Evolutionary conservation across 1,284 basidiomycete species (phyloP), one percentile per base, ranked within the genome.

Genomic region (Cutaneotrichosporon spelunceum): DNA sequence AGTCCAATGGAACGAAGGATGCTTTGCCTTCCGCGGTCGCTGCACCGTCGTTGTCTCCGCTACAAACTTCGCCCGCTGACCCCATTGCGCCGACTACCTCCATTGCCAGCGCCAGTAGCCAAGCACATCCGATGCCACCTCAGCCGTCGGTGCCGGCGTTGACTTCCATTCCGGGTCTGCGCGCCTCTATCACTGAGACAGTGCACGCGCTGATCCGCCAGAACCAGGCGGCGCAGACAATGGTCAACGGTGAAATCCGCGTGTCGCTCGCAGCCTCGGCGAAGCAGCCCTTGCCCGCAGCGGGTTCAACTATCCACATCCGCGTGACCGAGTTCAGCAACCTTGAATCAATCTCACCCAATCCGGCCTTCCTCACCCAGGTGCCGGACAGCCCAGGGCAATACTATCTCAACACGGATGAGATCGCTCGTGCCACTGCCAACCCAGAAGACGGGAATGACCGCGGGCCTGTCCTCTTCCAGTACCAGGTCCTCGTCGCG

Each of bases 281-380:
- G 7, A 23, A 21, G 13, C 52, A 44, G 36, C 30, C 45, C 4
- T 21, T 52, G 0, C 54, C 57, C 0, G 34, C 53, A 11, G 11
- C 62, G 2, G 53, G 57, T 2, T 50, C 56, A 1, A 45, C 59
- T 1, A 70, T 80, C 50, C 80, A 79, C 61, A 72, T 84, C 53
- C 75, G 79, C 6, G 66, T 84, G 33, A 77, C 77, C 24, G 69
- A 75, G 24, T 82, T 82, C 60, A 81, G 83, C 62, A 68, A 73
- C 42, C 70, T 83, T 26, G 82, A 83, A 45, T 82, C 83, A 64
- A 79, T 81, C 14, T 81, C 81, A 7, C 82, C 82, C 9, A 83
- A 84, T 67, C 80, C 82, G 27, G 76, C 76, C 3, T 82, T 79
- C 68, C 71, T 84, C 13, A 63, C 73, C 10, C 73, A 81, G 24